A percentile compares a stretch with the other conserved stretches of the same genome.
These are phyloP conservation scores for Euptelea pleiosperma DNA, from an alignment of 164 flowering plant species.

Conservation along the genomic window DNA sequence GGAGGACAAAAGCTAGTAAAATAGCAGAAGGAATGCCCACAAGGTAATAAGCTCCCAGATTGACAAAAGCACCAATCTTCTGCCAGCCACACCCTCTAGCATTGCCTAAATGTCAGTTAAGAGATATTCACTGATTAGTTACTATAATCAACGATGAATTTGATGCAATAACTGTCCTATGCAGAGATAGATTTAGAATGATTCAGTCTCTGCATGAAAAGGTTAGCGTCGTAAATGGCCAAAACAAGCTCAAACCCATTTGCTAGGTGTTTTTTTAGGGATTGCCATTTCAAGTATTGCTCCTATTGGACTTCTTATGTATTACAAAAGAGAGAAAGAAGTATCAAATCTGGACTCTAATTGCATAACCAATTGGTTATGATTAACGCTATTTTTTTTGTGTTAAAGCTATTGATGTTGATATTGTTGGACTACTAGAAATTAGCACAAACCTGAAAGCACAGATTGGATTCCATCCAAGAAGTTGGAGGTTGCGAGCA, in stretches of 20 bases:
- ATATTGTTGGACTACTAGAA: neutral
- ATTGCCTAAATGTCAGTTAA: conserved; percentile 33
- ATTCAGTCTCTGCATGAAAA: neutral
- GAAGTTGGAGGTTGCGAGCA: conserved; percentile 57
- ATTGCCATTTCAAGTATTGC: neutral
- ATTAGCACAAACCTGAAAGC: conserved; percentile 54
- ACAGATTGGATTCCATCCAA: conserved; percentile 71
- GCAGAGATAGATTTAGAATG: neutral
- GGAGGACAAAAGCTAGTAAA: conserved; percentile 54
- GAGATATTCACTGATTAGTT: neutral
- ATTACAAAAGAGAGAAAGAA: neutral
- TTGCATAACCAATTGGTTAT: neutral
- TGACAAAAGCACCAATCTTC: conserved; percentile 66
- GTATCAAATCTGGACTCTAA: neutral
- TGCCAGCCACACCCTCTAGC: conserved; percentile 95
- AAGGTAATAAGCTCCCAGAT: conserved; percentile 67
- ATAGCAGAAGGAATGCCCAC: conserved; percentile 65
- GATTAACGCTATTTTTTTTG: neutral
- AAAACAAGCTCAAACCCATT: neutral
- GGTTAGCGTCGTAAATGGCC: neutral
- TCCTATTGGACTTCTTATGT: neutral
- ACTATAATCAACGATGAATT: neutral
- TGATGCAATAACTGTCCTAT: neutral
- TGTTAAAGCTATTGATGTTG: neutral
- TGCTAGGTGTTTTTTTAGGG: neutral